Evolutionary conservation across 2,329 filamentous ascomycete species (phyloP), one percentile per base, ranked within the genome.

Genomic region (Talaromyces sp.): DNA sequence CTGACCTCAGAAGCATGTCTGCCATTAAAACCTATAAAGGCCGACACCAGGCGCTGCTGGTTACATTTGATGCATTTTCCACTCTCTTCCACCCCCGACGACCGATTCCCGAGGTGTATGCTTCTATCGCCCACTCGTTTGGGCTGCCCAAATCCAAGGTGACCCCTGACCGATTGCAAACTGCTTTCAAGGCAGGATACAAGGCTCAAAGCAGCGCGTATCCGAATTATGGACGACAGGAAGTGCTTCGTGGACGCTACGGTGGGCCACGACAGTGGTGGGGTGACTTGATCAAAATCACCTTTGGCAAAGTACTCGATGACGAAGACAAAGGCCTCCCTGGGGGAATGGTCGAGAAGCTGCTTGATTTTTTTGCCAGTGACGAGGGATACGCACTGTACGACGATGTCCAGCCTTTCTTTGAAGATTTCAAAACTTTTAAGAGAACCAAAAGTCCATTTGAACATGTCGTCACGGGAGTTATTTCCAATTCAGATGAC

Each of bases 401-500:
- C 56, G 69, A 72, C 0, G 78, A 79, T 64, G 76, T 74, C 3
- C 57, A 41, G 11, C 68, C 68, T 0, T 77, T 79, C 57, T 73
- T 80, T 41, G 59, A 63, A 5, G 63, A 66, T 17, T 64, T 79
- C 64, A 65, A 66, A 12, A 54, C 64, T 11, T 64, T 68, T 29
- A 71, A 67, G 53, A 32, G 54, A 27, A 11, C 27, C 21, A 54
- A 59, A 24, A 8, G 51, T 17, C 35, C 61, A 17, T 75, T 75
- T 57, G 69, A 75, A n/a, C 65, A 69, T 7, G 62, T 79, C 2
- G 35, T 77, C 24, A 65, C 79, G 0, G 78, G 78, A 0, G 71
- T 80, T 6, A 61, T 80, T 48, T 79, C 78, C 3, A 80, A 80
- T 61, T 79, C 78, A 11, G 78, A 80, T 65, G 77, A 79, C 59